Conservation (phyloP, 805 yeast species). For the Myxozyma vanderwaltii region DNA sequence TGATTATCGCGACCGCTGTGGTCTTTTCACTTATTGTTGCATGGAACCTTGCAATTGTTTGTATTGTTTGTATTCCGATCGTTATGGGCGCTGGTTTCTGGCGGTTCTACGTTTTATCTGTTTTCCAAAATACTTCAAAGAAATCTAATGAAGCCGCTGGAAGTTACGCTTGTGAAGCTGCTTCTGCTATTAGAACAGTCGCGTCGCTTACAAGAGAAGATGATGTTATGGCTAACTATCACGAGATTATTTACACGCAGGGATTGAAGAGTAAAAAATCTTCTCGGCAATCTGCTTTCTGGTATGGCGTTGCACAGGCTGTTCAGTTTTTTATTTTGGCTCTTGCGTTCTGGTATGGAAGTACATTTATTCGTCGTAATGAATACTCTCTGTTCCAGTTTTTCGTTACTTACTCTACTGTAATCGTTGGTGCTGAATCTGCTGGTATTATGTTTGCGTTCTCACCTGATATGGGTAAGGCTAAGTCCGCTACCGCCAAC, state of each 20-base stretch:
- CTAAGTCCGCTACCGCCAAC: slow-evolving; percentile 44
- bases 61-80: slow-evolving; percentile 43
- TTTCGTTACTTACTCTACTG: slow-evolving; percentile 45
- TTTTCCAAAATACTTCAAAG: slow-evolving; percentile 38
- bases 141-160: slow-evolving; percentile 22
- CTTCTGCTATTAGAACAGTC: slow-evolving; percentile 46
- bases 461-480: slow-evolving; percentile 50
- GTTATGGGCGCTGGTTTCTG: slow-evolving; percentile 47
- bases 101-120: slow-evolving; percentile 43
- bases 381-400: slow-evolving; percentile 42
- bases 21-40: slow-evolving; percentile 46
- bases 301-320: slow-evolving; percentile 41
- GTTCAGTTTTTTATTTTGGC: slow-evolving; percentile 45
- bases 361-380: slow-evolving; percentile 42
- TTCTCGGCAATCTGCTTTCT: slow-evolving; percentile 34
- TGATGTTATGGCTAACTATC: slow-evolving; percentile 43
- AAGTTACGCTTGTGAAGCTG: slow-evolving; percentile 39
- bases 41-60: slow-evolving; percentile 49
- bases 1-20: slow-evolving; percentile 45
- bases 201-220: slow-evolving; percentile 46
- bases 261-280: slow-evolving; percentile 1
- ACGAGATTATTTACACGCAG: slow-evolving; percentile 21
- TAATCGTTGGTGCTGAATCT: slow-evolving; percentile 48
- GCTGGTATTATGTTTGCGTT: slow-evolving; percentile 48
- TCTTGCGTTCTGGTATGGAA: slow-evolving; percentile 50